Base-by-base conservation (phyloP, 208 protist genomes). In the Acanthamoeba royreba region DNA sequence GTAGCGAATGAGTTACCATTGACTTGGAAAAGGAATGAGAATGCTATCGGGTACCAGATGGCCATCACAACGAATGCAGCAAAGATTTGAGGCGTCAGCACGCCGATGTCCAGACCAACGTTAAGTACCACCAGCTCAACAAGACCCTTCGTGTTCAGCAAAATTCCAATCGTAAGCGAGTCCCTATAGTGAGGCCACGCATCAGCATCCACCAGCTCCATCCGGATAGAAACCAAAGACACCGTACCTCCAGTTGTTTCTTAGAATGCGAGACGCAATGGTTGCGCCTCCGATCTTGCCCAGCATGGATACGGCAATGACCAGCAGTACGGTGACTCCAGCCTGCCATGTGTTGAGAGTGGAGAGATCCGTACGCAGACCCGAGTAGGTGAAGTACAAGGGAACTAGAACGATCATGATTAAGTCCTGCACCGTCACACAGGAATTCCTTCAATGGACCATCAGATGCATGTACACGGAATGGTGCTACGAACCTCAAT, bases 51-150 rank as follows among this genome's bases (percentile, higher is more conserved):
- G 52, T 3, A 58, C 52, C 95, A 83, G 2, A 97, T 53, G n/a
- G 96, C 95, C 96, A 97, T 97, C 22, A 97, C 55, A 31, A 97
- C 96, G 55, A 96, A 95, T 42, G 96, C 94, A 3, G 94, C 93
- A 31, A 97, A 97, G 28, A 95, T 42, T 25, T 89, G 52, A 58
- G 46, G 31, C 42, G 92, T 86, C 11, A 97, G 74, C 9, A 96
- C 83, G 28, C 86, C 58, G 61, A 79, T 92, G 42, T 97, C 83
- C 0, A 96, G 74, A n/a, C 61, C 96, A 42, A 97, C 93, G 38
- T 97, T 97, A 4, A 97, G 86, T n/a, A 97, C 94, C 33, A 96
- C 92, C 8, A 96, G 63, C 74, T 96, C 95, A 4, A 95, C 95
- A 5, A 96, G 89, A 42, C 95, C 95, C 55, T 93, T 93, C 2